Evolutionary conservation across 768 basidiomycete species (phyloP).

Genomic region (Rhodocollybia butyracea): DNA sequence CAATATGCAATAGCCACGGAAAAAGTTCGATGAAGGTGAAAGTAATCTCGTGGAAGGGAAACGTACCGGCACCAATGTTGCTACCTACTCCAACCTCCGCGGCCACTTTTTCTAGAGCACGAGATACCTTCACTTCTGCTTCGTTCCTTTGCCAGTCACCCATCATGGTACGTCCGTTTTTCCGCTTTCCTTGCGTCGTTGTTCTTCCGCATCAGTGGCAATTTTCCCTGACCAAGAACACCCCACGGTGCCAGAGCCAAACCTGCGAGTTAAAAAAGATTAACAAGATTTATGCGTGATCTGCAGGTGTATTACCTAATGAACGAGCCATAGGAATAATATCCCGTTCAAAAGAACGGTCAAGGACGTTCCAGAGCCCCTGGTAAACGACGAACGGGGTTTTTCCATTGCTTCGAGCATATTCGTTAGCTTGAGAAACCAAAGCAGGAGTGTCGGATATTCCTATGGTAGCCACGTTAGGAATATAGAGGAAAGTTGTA

Average conservation of each 20-base stretch:
- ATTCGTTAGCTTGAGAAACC: slow-evolving; percentile 37
- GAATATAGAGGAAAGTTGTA: background rate
- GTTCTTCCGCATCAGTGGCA: too few species aligned
- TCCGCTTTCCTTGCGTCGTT: slow-evolving; percentile 20
- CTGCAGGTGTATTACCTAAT: slow-evolving; percentile 27
- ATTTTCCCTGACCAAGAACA: too few species aligned
- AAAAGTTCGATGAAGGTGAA: background rate
- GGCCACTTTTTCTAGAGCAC: slow-evolving; percentile 49
- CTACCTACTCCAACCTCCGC: slow-evolving; percentile 41
- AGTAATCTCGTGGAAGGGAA: slow-evolving; percentile 6
- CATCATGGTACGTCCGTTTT: slow-evolving; percentile 31
- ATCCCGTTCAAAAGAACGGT: slow-evolving; percentile 43
- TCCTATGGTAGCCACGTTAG: slow-evolving; percentile 24
- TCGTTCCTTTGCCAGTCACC: slow-evolving; percentile 47
- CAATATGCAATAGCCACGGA: slow-evolving; percentile 41
- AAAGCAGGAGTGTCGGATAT: slow-evolving; percentile 34
- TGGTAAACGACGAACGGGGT: slow-evolving; percentile 47
- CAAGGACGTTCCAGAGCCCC: slow-evolving; percentile 31
- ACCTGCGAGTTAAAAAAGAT: slow-evolving; percentile 5
- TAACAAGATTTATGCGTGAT: slow-evolving; percentile 32
- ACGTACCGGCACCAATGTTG: slow-evolving; percentile 43
- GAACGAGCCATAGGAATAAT: slow-evolving; percentile 35
- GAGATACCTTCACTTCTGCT: slow-evolving; percentile 36
- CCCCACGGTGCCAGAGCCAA: slow-evolving; percentile 35
- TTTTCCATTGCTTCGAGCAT: slow-evolving; percentile 36